Conservation (phyloP, 2,329 filamentous ascomycete genomes). For the Polytolypa hystricis region DNA sequence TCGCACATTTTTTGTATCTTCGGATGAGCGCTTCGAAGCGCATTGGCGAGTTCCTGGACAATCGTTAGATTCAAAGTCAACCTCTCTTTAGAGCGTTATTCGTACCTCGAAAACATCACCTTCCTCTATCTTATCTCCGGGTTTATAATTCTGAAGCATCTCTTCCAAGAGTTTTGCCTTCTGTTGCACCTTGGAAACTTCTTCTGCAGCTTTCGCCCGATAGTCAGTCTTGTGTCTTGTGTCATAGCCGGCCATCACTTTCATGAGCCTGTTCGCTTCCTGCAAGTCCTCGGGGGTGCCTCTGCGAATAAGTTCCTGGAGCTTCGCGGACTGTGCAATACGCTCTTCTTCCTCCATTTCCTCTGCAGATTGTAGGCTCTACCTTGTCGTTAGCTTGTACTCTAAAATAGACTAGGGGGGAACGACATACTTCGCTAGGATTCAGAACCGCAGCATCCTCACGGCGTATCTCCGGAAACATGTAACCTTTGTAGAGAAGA, state of each 20-base stretch:
- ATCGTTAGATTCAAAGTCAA: slow-evolving; percentile 2
- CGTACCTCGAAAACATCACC: slow-evolving; percentile 57
- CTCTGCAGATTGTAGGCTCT: slow-evolving; percentile 92
- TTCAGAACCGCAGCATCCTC: slow-evolving; percentile 96
- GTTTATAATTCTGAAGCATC: slow-evolving; percentile 71
- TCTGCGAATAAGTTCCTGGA: slow-evolving; percentile 89
- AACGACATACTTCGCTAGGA: slow-evolving; percentile 72
- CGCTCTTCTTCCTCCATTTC: slow-evolving; percentile 98
- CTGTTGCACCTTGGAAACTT: slow-evolving; percentile 88
- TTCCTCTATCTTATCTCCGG: slow-evolving; percentile 65
- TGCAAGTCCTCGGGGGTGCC: slow-evolving; percentile 88
- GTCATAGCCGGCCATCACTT: slow-evolving; percentile 97
- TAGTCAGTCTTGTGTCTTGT: slow-evolving; percentile 95
- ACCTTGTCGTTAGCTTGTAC: slow-evolving; percentile 18
- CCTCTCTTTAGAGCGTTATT: no score
- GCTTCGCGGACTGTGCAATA: slow-evolving; percentile 91
- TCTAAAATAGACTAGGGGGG: slow-evolving; percentile 4
- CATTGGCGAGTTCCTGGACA: slow-evolving; percentile 66
- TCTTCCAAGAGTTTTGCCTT: slow-evolving; percentile 90
- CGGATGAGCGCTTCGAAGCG: slow-evolving; percentile 84
- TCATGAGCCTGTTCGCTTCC: slow-evolving; percentile 96
- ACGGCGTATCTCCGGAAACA: slow-evolving; percentile 80
- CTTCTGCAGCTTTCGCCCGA: slow-evolving; percentile 90
- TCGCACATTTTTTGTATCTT: slow-evolving; percentile 99
- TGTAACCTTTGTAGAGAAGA: slow-evolving; percentile 92